Conservation (phyloP, 306 rosid genomes). For the Quercus variabilis region DNA sequence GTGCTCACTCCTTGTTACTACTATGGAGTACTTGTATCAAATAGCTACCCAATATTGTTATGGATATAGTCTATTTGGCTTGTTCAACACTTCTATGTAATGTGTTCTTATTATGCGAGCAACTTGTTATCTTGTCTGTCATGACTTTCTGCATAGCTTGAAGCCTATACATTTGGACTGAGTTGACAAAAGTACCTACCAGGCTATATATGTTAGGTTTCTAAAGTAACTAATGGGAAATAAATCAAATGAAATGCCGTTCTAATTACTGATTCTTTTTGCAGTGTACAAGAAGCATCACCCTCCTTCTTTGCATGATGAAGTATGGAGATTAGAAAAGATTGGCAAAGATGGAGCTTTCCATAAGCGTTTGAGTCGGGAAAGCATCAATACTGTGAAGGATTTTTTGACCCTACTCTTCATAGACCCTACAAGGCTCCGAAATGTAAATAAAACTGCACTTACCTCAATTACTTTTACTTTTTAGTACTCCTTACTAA, state of each 20-base stretch:
- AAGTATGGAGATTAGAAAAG: conserved; percentile 96
- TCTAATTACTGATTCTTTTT: conserved; percentile 21
- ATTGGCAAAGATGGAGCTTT: conserved; percentile 98
- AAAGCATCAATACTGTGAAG: conserved; percentile 62
- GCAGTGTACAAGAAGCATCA: conserved; percentile 98
- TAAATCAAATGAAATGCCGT: conserved; percentile 9
- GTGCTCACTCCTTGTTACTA: not conserved
- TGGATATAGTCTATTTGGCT: not conserved
- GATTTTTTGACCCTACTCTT: conserved; percentile 84
- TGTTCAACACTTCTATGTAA: not conserved
- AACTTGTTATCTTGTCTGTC: conserved; percentile 2
- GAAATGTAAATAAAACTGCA: conserved; percentile 57
- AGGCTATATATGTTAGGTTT: not conserved
- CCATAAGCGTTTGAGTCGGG: conserved; percentile 80
- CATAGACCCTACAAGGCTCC: conserved; percentile 71
- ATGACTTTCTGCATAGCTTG: not conserved
- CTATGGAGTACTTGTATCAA: not conserved
- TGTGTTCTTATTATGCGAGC: conserved; percentile 11
- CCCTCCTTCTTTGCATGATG: conserved; percentile 86
- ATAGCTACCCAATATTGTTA: not conserved
- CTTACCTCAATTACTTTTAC: conserved; percentile 4
- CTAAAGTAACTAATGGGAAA: conserved; percentile 10
- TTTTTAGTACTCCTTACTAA: not conserved
- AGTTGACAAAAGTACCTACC: not conserved
- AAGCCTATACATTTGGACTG: not conserved